Percentiles rank a stretch among this genome's conserved stretches.
Evolutionary conservation across 129 eudicot genomes (phyloP).

Genomic region (Saussurea involucrata): DNA sequence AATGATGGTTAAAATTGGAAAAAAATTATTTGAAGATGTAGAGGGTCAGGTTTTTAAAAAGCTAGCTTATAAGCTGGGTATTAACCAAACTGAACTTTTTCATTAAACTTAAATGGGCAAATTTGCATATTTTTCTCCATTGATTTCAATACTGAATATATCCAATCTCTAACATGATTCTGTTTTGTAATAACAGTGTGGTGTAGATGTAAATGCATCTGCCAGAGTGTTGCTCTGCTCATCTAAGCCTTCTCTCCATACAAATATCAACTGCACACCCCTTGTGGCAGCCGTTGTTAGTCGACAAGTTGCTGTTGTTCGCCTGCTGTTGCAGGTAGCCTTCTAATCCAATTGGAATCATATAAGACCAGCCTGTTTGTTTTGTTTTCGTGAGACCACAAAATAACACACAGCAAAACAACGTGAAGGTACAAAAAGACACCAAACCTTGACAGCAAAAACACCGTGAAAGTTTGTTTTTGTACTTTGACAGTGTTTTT

Average conservation of each 20-base stretch:
- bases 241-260: slow-evolving; percentile 79
- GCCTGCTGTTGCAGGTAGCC: slow-evolving; percentile 67
- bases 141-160: background rate
- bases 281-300: slow-evolving; percentile 93
- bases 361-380: background rate
- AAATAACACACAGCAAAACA: background rate
- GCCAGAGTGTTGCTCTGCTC: slow-evolving; percentile 81
- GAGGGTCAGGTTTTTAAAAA: background rate
- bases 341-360: background rate
- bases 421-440: background rate
- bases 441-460: background rate
- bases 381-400: background rate
- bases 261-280: slow-evolving; percentile 69
- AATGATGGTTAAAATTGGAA: too few species aligned
- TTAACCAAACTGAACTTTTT: background rate
- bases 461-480: background rate
- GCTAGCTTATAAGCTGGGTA: background rate
- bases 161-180: slow-evolving; percentile 17
- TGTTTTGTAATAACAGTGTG: slow-evolving; percentile 51
- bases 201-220: slow-evolving; percentile 70
- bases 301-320: slow-evolving; percentile 75
- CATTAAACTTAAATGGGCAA: background rate
- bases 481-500: background rate
- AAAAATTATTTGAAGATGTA: too few species aligned
- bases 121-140: background rate